A percentile compares a stretch with the other conserved stretches of the same genome.
Evolutionary conservation across 148 eudicot species (phyloP).

Genomic region (Pouteria glomerata): DNA sequence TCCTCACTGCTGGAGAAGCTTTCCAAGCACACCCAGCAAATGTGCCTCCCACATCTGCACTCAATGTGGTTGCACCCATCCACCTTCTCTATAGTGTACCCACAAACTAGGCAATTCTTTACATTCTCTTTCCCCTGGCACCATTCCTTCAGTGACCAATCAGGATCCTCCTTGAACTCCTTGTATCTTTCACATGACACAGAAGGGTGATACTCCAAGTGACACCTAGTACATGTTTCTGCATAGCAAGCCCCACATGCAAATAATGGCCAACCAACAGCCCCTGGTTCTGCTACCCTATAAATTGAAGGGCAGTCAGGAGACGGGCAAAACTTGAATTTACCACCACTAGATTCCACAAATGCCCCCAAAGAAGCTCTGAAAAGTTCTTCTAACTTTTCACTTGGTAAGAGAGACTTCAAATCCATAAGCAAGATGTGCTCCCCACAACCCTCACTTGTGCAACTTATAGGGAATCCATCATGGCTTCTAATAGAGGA

Average conservation of each 20-base stretch:
- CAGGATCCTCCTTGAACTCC: conserved; percentile 4
- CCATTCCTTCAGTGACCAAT: conserved; percentile 5
- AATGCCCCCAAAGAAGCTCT: conserved; percentile 1
- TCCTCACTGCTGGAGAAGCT: neutral
- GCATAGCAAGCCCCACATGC: neutral
- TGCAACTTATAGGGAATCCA: neutral
- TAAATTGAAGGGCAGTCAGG: conserved; percentile 8
- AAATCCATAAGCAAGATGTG: neutral
- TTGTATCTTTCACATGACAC: conserved; percentile 1
- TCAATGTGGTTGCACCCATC: neutral
- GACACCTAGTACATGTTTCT: conserved; percentile 1
- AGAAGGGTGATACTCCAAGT: conserved; percentile 3
- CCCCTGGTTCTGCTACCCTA: neutral
- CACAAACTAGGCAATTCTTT: neutral
- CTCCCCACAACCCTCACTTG: neutral
- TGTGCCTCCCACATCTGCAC: conserved; percentile 4
- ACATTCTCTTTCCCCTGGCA: neutral
- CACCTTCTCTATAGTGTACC: neutral
- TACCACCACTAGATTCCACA: conserved; percentile 1
- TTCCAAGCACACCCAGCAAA: conserved; percentile 7
- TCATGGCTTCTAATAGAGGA: neutral
- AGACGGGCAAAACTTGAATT: conserved; percentile 1
- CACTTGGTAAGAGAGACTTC: neutral
- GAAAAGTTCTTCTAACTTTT: conserved; percentile 5
- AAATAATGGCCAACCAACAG: neutral